Conservation (phyloP, 805 yeast species). For the Starmerella asiatica region DNA sequence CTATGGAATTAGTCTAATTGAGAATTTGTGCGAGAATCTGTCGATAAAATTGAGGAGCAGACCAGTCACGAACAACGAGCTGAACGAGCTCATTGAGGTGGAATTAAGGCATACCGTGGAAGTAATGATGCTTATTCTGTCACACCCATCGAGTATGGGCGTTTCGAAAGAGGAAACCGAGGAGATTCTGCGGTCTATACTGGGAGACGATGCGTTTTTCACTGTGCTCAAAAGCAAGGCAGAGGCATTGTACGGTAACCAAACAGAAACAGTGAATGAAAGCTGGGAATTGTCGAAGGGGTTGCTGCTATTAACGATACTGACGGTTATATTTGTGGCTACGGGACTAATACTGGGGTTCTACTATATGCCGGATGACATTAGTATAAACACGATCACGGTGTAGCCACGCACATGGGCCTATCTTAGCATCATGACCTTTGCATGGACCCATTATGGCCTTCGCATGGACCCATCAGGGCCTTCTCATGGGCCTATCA, state of each 20-base stretch:
- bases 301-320: conserved; percentile 12
- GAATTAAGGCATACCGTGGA: not conserved
- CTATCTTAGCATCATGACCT: no score
- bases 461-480: no score
- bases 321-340: conserved; percentile 15
- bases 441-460: no score
- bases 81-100: conserved; percentile 6
- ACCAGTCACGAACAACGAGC: not conserved
- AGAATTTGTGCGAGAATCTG: conserved; percentile 7
- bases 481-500: no score
- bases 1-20: conserved; percentile 7
- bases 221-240: not conserved
- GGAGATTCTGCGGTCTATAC: conserved; percentile 2
- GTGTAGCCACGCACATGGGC: not conserved
- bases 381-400: conserved; percentile 23
- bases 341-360: conserved; percentile 18
- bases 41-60: conserved; percentile 3
- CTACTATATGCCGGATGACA: conserved; percentile 2
- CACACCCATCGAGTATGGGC: conserved; percentile 7
- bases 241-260: no score
- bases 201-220: conserved; percentile 5
- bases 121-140: conserved; percentile 4
- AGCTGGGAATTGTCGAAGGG: conserved; percentile 8
- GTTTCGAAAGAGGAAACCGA: conserved; percentile 5
- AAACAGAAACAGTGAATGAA: not conserved